These are phyloP conservation scores for Rhododendron williamsianum DNA, from an alignment of 148 eudicot species.

Conservation along the genomic window DNA sequence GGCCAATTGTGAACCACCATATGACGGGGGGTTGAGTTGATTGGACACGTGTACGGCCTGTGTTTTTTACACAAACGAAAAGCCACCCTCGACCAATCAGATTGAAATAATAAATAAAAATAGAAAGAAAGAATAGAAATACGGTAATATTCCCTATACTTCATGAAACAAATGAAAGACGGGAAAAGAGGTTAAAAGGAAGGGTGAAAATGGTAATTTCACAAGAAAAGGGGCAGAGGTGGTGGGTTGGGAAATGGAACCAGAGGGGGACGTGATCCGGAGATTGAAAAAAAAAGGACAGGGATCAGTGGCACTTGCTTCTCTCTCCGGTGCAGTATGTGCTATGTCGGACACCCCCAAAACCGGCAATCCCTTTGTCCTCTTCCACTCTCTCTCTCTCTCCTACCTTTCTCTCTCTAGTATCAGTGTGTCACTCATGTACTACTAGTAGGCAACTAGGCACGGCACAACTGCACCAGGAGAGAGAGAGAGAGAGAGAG, in stretches of 20 bases:
- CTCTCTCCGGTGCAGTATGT: background rate
- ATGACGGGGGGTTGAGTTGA: background rate
- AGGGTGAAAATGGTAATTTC: background rate
- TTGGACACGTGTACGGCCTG: background rate
- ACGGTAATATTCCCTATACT: background rate
- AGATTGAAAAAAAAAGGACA: background rate
- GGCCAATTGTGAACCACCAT: background rate
- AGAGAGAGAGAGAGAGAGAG: background rate
- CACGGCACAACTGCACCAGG: background rate
- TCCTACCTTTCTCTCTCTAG: background rate
- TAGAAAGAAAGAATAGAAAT: background rate
- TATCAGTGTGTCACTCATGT: no score
- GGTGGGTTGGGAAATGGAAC: background rate
- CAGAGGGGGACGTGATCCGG: no score
- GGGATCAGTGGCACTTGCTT: background rate
- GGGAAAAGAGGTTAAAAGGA: background rate
- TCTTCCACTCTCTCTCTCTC: background rate
- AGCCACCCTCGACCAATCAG: background rate
- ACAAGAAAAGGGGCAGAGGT: background rate
- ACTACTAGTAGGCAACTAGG: background rate
- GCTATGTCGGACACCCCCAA: background rate
- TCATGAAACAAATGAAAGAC: background rate
- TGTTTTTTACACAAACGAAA: background rate
- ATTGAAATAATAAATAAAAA: background rate
- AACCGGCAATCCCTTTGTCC: background rate